Evolutionary conservation across 108 stramenopile species (phyloP), one percentile per base, ranked within the genome.

Genomic region (Aurantiochytrium sp.): DNA sequence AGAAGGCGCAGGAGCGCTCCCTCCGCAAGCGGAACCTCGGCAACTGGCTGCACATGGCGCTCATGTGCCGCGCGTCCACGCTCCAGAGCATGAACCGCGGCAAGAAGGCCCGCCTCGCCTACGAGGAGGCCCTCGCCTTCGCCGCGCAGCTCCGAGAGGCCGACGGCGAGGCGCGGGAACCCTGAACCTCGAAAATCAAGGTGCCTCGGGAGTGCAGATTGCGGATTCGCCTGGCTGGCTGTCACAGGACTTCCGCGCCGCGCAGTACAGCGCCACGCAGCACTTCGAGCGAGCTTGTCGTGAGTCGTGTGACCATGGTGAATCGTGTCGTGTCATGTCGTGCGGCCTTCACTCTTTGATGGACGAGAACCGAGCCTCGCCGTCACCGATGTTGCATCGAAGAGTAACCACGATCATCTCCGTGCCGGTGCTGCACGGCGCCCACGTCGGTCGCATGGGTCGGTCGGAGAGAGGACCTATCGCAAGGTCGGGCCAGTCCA

Each of bases 1-100:
- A 81, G n/a, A 41, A 81, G 42, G 73, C 73, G n/a, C 39, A 81
- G 17, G 42, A 41, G 10, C 24, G 45, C 6, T 81, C 73, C 12
- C 24, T 81, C 21, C 39, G 73, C n/a, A 48, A 81, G 45, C 21
- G 42, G 10, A 81, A 81, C 24, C 73, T 81, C n/a, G 73, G 73
- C n/a, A 48, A 81, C 42, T 81, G 39, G 73, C 45, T 48, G 39
- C 73, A 81, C 73, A 41, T 81, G 42, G 36, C 73, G n/a, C 42
- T 81, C n/a, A 41, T 81, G 73, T 39, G 73, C 39, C 21, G 30
- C 10, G 39, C 73, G 4, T 81, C 73, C 6, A 27, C 73, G 21
- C 32, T 81, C 24, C 73, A 81, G 30, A 48, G 21, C 27, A 27
- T 48, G 45, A 81, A 81, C 24, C 36, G 73, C 10, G 24, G 10